Evolutionary conservation across 1,139 yeast genomes (phyloP).

Genomic region (Hansenula lynferdii): DNA sequence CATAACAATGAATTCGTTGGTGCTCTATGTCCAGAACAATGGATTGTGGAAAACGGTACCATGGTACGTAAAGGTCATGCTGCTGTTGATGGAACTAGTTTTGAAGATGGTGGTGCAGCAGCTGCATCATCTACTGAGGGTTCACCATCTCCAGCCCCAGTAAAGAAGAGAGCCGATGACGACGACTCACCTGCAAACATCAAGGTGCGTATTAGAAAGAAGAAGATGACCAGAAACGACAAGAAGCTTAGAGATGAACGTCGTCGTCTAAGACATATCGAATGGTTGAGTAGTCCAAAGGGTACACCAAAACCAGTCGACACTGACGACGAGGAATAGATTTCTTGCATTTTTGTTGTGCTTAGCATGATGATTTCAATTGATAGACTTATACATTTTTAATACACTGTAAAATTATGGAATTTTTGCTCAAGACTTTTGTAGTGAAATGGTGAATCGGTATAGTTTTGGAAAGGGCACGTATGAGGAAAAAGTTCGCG

Average conservation of each 20-base stretch:
- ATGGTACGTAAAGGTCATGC: conserved; percentile 80
- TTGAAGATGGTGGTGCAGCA: conserved; percentile 66
- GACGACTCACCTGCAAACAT: conserved; percentile 95
- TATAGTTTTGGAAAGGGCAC: no score
- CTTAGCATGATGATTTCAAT: no score
- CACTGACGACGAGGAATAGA: conserved; percentile 73
- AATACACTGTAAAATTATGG: not conserved
- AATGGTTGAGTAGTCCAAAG: conserved; percentile 94
- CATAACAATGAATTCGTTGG: conserved; percentile 97
- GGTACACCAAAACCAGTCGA: conserved; percentile 95
- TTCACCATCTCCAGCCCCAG: conserved; percentile 37
- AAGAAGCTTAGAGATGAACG: conserved; percentile 88
- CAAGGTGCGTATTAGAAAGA: conserved; percentile 87
- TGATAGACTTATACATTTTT: no score
- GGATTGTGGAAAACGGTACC: conserved; percentile 93
- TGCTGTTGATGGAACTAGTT: conserved; percentile 70
- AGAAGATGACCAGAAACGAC: conserved; percentile 96
- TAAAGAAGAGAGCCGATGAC: conserved; percentile 47
- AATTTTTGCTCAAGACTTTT: no score
- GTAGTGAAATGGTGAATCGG: no score
- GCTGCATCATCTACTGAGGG: conserved; percentile 36
- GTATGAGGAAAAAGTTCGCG: no score
- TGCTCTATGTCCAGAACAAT: conserved; percentile 96
- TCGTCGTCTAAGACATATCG: conserved; percentile 89
- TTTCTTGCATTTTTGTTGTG: no score